Base-by-base conservation (phyloP, 129 eudicot species). In the Centrapalus pauciflorus region DNA sequence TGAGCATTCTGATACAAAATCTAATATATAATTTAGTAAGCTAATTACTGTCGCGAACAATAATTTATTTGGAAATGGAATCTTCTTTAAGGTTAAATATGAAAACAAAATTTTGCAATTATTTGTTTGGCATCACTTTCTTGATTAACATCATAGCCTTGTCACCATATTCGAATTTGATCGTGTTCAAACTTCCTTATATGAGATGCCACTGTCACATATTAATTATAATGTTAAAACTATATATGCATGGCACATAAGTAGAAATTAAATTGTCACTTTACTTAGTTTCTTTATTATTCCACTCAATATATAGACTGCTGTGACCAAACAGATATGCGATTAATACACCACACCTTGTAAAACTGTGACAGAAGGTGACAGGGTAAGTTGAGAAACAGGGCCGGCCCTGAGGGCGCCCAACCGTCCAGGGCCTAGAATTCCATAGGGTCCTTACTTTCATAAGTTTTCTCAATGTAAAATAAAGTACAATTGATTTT, bases 31-130 rank as follows among this genome's bases (percentile, higher is more conserved):
- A n/a, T n/a, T 27, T 13, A 45, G 52, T 19, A 59, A 11, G 28
- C 66, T 34, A 34, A 60, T 60, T n/a, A 13, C 49, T 48, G 24
- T 64, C 41, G 17, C 14, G 28, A 65, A 45, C 10, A 64, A n/a
- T 16, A 45, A 12, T 46, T 17, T 65, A 49, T 27, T 65, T 16
- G 30, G 38, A 8, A 49, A 65, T 30, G 17, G 45, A 28, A 65
- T 46, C 58, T 46, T 65, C 17, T n/a, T n/a, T 19, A 41, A 3
- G 49, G 19, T 2, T 41, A 19, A 41, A 4, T 41, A 7, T 17
- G 49, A 27, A 14, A 64, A 64, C 29, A 43, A 28, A 5, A 64
- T 28, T 64, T 28, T 26, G 45, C 29, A 1, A 17, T 40, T 40
- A 11, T 0, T 40, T 33, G 8, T 65, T 65, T 29, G 19, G 6